phyloP scores from a whole-genome alignment of 148 eudicot species.

The Amaranthus cruentus region DNA sequence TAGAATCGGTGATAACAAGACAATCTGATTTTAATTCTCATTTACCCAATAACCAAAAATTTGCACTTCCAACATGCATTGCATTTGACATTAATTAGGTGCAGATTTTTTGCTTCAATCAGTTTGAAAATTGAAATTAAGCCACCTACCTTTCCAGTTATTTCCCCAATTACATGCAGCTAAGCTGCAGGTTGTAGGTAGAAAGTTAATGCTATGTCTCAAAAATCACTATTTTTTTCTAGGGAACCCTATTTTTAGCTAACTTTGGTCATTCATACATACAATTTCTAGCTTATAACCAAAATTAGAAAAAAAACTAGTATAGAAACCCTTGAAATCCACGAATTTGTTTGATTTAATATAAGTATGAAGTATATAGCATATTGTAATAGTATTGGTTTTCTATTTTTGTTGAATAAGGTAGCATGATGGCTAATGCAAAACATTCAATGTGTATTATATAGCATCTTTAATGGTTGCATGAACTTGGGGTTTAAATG shows the following conservation, averaged over 20 bases:
- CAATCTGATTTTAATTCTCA: too few species aligned
- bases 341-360: background rate
- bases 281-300: background rate
- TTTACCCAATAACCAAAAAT: too few species aligned
- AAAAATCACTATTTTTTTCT: background rate
- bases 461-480: too few species aligned
- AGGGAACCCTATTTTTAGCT: background rate
- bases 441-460: too few species aligned
- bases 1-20: too few species aligned
- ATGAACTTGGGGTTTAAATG: too few species aligned
- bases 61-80: background rate
- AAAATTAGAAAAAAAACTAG: background rate
- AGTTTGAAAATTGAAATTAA: conserved; percentile 12
- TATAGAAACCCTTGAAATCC: too few species aligned
- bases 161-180: conserved; percentile 4
- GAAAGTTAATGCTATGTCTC: background rate
- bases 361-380: background rate
- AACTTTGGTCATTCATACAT: background rate
- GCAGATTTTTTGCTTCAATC: conserved; percentile 18
- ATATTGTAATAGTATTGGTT: too few species aligned
- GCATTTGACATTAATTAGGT: conserved; percentile 10
- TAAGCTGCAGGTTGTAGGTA: conserved; percentile 13
- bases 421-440: too few species aligned
- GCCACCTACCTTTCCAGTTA: background rate
- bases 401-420: too few species aligned